Conservation (phyloP, 177 flowering plant genomes). For the Tripterygium wilfordii region DNA sequence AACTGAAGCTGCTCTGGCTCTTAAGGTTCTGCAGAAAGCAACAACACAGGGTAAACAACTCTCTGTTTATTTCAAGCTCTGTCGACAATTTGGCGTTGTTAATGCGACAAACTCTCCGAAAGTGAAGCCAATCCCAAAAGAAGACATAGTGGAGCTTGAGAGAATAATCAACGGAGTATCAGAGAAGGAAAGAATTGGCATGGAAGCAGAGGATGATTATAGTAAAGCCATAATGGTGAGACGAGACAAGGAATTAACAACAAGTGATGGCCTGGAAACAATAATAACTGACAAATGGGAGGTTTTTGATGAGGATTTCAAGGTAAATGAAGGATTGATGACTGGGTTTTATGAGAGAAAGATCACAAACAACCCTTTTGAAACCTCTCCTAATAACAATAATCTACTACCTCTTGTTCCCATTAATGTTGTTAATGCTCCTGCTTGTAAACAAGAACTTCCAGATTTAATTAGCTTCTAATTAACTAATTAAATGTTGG, state of each 20-base stretch:
- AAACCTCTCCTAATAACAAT: neutral
- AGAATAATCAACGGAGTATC: slow-evolving; percentile 35
- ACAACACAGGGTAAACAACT: slow-evolving; percentile 47
- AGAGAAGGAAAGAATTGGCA: no score
- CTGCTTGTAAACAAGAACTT: slow-evolving; percentile 10
- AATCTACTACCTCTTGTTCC: no score
- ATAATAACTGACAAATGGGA: slow-evolving; percentile 66
- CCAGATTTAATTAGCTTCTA: slow-evolving; percentile 35
- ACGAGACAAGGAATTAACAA: neutral
- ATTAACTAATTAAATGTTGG: neutral
- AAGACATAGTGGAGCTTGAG: slow-evolving; percentile 60
- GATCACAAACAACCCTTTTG: neutral
- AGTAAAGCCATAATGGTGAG: slow-evolving; percentile 12
- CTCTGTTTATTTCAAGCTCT: slow-evolving; percentile 46
- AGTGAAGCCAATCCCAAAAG: slow-evolving; percentile 50
- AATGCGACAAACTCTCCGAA: slow-evolving; percentile 46
- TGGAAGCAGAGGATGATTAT: neutral
- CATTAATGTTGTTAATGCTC: no score
- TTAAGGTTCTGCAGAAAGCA: slow-evolving; percentile 47
- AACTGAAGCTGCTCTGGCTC: slow-evolving; percentile 48
- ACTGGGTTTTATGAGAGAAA: neutral
- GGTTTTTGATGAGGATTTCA: slow-evolving; percentile 56
- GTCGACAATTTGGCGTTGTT: slow-evolving; percentile 43
- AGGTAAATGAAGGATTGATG: neutral
- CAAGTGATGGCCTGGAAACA: slow-evolving; percentile 19